Conservation (phyloP, 352 stramenopile species). For the Phytophthora melonis region DNA sequence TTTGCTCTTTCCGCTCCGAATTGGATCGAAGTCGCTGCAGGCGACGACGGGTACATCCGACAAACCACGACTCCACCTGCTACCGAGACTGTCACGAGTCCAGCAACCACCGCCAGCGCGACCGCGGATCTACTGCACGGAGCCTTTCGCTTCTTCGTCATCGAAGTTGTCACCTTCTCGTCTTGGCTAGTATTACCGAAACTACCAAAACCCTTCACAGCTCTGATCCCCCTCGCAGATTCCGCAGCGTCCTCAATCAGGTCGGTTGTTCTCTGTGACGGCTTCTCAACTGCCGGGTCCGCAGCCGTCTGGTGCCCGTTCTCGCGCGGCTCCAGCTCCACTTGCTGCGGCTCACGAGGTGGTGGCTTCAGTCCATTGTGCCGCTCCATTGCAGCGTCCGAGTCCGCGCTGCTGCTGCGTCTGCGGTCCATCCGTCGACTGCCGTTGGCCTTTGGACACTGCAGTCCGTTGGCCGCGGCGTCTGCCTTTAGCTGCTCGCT, state of each 20-base stretch:
- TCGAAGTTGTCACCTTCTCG: neutral
- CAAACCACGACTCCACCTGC: conserved; percentile 31
- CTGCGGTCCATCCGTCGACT: conserved; percentile 1
- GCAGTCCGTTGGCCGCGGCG: neutral
- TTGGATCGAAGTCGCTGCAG: conserved; percentile 25
- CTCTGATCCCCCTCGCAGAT: conserved; percentile 24
- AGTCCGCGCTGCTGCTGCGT: conserved; percentile 17
- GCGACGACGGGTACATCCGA: conserved; percentile 32
- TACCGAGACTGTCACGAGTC: conserved; percentile 19
- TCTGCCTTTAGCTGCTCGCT: conserved; percentile 11
- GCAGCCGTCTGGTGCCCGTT: conserved; percentile 3
- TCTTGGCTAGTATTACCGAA: conserved; percentile 10
- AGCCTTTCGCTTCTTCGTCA: conserved; percentile 35
- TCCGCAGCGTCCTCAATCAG: conserved; percentile 1
- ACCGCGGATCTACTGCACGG: conserved; percentile 19
- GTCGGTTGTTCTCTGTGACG: conserved; percentile 7
- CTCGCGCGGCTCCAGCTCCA: neutral
- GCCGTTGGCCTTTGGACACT: conserved; percentile 4
- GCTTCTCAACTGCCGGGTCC: conserved; percentile 18
- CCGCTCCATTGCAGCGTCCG: neutral
- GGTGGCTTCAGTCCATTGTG: conserved; percentile 3
- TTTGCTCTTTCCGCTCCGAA: conserved; percentile 7
- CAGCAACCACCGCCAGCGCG: conserved; percentile 18
- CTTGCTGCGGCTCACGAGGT: neutral
- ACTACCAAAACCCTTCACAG: neutral